These are phyloP conservation scores for Filosporella fistucella DNA, from an alignment of 495 filamentous ascomycete genomes.

Conservation along the genomic window DNA sequence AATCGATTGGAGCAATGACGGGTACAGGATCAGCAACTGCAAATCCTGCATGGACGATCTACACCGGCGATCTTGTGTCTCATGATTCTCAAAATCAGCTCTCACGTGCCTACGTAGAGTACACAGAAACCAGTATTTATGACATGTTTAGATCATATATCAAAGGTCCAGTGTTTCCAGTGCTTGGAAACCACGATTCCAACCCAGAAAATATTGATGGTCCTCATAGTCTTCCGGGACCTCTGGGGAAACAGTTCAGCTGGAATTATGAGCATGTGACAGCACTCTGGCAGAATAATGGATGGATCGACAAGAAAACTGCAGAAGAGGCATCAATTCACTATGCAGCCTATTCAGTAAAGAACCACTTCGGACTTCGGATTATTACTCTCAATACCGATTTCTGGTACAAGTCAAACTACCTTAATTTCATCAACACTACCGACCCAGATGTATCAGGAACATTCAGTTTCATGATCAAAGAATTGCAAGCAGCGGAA, in stretches of 20 bases:
- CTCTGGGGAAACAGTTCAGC: slow-evolving; percentile 48
- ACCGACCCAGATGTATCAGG: slow-evolving; percentile 42
- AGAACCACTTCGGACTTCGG: slow-evolving; percentile 34
- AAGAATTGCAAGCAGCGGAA: slow-evolving; percentile 48
- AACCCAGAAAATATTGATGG: slow-evolving; percentile 33
- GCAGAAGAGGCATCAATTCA: slow-evolving; percentile 32
- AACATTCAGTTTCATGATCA: slow-evolving; percentile 44
- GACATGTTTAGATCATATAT: slow-evolving; percentile 44
- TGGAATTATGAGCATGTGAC: slow-evolving; percentile 50
- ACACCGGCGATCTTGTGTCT: slow-evolving; percentile 46
- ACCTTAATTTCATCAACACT: slow-evolving; percentile 48
- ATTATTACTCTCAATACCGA: slow-evolving; percentile 56
- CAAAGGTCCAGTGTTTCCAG: slow-evolving; percentile 48
- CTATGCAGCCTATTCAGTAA: slow-evolving; percentile 46
- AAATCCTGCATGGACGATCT: slow-evolving; percentile 35
- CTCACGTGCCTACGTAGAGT: slow-evolving; percentile 43
- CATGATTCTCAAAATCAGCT: slow-evolving; percentile 34
- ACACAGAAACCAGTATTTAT: slow-evolving; percentile 31
- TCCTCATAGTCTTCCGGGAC: slow-evolving; percentile 34
- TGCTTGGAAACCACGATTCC: slow-evolving; percentile 52
- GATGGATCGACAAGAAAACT: slow-evolving; percentile 41
- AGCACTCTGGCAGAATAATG: slow-evolving; percentile 39
- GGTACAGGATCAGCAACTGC: slow-evolving; percentile 40
- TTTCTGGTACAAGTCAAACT: slow-evolving; percentile 48
- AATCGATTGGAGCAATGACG: slow-evolving; percentile 52